phyloP scores from a whole-genome alignment of 2,329 filamentous ascomycete genomes.

The Aspergillus sp. region DNA sequence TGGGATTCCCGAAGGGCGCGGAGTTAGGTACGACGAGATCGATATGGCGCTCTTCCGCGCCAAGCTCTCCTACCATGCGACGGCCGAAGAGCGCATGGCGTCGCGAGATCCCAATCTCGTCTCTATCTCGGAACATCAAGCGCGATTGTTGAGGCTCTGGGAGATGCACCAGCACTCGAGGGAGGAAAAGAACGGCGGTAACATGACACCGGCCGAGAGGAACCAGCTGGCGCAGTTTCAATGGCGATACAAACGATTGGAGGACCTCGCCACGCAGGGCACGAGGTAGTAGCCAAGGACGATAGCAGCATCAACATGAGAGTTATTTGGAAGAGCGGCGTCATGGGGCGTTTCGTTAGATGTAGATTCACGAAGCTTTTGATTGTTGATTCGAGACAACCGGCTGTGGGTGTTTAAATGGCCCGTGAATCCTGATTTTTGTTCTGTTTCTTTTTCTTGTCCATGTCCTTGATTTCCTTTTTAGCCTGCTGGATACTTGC shows the following conservation, averaged over 20 bases:
- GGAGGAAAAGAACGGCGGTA: constrained; percentile 34
- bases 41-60: constrained; percentile 42
- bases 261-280: constrained; percentile 33
- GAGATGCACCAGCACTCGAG: constrained; percentile 35
- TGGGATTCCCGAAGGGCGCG: constrained; percentile 36
- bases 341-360: constrained; percentile 33
- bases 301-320: background rate
- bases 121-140: constrained; percentile 38
- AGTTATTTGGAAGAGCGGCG: constrained; percentile 16
- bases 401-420: background rate
- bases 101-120: constrained; percentile 35
- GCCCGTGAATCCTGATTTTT: background rate
- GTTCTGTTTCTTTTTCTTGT: background rate
- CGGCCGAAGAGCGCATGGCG: constrained; percentile 36
- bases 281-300: constrained; percentile 11
- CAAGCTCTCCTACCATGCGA: constrained; percentile 39
- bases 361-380: constrained; percentile 16
- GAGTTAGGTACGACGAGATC: constrained; percentile 40
- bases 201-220: constrained; percentile 33
- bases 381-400: constrained; percentile 3
- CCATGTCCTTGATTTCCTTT: background rate
- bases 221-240: constrained; percentile 38
- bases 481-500: background rate
- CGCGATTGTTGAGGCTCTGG: constrained; percentile 38
- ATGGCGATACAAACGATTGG: constrained; percentile 38